These are phyloP conservation scores for Cyberlindnera amylophila DNA, from an alignment of 805 yeast genomes.

Conservation along the genomic window DNA sequence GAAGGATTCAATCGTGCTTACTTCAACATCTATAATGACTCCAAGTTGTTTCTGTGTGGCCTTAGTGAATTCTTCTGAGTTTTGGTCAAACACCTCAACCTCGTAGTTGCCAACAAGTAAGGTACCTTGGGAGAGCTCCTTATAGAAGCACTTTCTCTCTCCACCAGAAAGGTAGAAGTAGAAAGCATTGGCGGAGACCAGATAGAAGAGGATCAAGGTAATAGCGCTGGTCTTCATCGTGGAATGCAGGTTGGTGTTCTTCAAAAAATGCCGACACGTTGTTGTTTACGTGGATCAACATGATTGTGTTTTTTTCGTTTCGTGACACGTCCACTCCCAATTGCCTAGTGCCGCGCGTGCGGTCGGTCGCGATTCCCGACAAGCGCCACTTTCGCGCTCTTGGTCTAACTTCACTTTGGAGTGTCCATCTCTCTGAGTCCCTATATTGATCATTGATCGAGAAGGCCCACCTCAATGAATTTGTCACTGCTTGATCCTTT, in stretches of 20 bases:
- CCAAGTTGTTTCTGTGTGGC: slow-evolving; percentile 35
- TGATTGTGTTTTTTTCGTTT: slow-evolving; percentile 7
- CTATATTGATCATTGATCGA: background rate
- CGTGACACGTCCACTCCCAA: slow-evolving; percentile 5
- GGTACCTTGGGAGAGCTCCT: slow-evolving; percentile 48
- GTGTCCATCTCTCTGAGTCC: too few relatives aligned
- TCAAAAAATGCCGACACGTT: background rate
- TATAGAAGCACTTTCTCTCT: slow-evolving; percentile 51
- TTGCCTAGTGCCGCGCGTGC: background rate
- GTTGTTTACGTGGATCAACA: slow-evolving; percentile 7
- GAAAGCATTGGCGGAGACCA: slow-evolving; percentile 34
- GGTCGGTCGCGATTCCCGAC: background rate
- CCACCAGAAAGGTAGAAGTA: slow-evolving; percentile 52
- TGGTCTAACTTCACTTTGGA: background rate
- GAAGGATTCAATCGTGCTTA: slow-evolving; percentile 3
- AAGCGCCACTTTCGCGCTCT: background rate
- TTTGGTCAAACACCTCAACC: slow-evolving; percentile 42
- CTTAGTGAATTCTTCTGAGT: slow-evolving; percentile 32
- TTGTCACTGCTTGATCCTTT: slow-evolving; percentile 84
- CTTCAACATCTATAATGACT: slow-evolving; percentile 42
- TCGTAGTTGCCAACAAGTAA: slow-evolving; percentile 47
- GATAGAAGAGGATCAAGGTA: slow-evolving; percentile 18
- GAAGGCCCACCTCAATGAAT: slow-evolving; percentile 50
- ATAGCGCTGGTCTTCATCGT: slow-evolving; percentile 16
- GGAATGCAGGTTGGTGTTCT: background rate